Conservation (phyloP, 768 basidiomycete species). For the Lenzites betulinus region DNA sequence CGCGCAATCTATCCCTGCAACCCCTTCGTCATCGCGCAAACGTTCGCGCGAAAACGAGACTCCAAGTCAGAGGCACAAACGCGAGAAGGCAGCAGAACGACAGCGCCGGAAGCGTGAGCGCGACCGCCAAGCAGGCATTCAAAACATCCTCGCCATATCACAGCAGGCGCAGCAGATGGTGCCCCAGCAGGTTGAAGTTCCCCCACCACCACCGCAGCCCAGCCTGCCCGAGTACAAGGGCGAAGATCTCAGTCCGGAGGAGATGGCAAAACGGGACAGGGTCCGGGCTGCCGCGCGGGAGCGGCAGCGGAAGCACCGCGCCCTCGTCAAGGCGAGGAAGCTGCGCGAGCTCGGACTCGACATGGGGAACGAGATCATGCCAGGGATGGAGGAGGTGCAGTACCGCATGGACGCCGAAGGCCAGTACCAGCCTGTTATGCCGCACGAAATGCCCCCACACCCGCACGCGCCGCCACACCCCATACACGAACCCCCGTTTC, state of each 20-base stretch:
- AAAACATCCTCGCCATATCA: conserved; percentile 27
- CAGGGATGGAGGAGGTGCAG: conserved; percentile 65
- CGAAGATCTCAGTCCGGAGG: conserved; percentile 50
- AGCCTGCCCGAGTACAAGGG: conserved; percentile 22
- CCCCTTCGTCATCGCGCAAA: conserved; percentile 44
- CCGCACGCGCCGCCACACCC: conserved; percentile 41
- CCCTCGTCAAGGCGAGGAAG: conserved; percentile 75
- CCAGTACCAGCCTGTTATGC: conserved; percentile 38
- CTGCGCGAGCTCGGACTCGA: conserved; percentile 82
- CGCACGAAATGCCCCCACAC: conserved; percentile 37
- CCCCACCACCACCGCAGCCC: conserved; percentile 17
- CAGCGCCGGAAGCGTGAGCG: conserved; percentile 84
- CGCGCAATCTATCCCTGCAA: conserved; percentile 21
- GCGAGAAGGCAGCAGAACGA: conserved; percentile 86
- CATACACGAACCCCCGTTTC: conserved; percentile 61
- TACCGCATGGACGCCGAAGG: conserved; percentile 55
- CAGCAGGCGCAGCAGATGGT: conserved; percentile 26
- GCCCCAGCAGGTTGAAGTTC: conserved; percentile 22
- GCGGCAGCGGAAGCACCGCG: conserved; percentile 80
- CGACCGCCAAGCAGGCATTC: conserved; percentile 44
- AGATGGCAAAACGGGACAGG: conserved; percentile 65
- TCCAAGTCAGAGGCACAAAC: conserved; percentile 68
- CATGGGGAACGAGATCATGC: conserved; percentile 74
- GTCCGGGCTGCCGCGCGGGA: conserved; percentile 78
- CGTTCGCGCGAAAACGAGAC: conserved; percentile 75